phyloP scores from a whole-genome alignment of 2,329 filamentous ascomycete species.

The Diaporthe aspalathi region DNA sequence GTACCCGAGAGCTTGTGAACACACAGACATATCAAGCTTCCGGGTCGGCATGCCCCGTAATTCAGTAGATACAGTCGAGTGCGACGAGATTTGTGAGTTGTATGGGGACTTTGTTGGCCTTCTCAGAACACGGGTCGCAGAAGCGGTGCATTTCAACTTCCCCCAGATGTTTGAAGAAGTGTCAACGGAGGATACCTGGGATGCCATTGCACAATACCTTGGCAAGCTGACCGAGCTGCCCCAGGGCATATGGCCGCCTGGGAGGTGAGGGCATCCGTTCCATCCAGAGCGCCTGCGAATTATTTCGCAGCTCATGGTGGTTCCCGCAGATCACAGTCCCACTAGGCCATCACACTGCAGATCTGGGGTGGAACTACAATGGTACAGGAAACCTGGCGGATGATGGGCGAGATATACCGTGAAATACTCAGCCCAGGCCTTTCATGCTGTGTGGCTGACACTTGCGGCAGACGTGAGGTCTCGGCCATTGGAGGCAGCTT shows the following conservation, averaged over 20 bases:
- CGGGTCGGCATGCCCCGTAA: constrained; percentile 74
- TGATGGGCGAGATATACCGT: constrained; percentile 1
- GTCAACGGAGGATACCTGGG: not conserved
- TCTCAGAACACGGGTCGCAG: constrained; percentile 60
- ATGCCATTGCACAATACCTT: constrained; percentile 64
- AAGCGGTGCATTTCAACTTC: constrained; percentile 51
- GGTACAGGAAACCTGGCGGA: not conserved
- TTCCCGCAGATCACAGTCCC: constrained; percentile 4
- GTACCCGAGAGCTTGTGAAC: constrained; percentile 68
- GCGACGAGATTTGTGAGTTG: constrained; percentile 61
- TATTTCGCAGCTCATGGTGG: constrained; percentile 4
- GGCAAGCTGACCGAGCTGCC: constrained; percentile 53
- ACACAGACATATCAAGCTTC: constrained; percentile 62
- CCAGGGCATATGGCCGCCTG: not conserved
- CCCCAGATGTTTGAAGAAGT: not conserved
- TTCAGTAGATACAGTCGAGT: constrained; percentile 61
- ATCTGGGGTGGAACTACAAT: constrained; percentile 1
- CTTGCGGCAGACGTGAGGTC: not conserved
- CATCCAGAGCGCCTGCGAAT: not conserved
- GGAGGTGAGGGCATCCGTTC: not conserved
- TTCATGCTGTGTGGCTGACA: not conserved
- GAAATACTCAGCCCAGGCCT: not conserved
- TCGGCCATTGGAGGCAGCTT: not conserved
- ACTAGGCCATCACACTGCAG: constrained; percentile 12
- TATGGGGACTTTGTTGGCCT: constrained; percentile 68